Conservation (phyloP, 345 rosid genomes). For the Reutealis trisperma region DNA sequence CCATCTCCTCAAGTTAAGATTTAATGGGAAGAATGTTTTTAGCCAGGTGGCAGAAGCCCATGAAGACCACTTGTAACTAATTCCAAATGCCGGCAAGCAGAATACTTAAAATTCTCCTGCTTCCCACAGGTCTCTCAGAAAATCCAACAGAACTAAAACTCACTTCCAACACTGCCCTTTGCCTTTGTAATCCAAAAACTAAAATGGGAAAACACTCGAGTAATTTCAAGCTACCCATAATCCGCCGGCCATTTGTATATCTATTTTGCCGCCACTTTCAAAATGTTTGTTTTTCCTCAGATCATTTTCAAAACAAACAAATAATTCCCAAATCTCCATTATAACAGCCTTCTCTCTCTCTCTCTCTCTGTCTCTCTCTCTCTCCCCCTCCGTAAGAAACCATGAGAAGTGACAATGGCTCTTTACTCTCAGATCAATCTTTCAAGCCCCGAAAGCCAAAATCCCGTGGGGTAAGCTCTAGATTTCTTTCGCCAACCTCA, state of each 20-base stretch:
- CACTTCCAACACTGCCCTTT: conserved; percentile 3
- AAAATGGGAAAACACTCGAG: background rate
- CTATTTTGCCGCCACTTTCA: conserved; percentile 55
- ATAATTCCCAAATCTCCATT: background rate
- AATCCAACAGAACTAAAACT: conserved; percentile 1
- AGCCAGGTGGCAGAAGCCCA: conserved; percentile 29
- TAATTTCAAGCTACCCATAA: conserved; percentile 23
- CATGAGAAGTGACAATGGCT: conserved; percentile 47
- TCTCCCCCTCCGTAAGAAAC: conserved; percentile 11
- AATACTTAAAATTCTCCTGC: conserved; percentile 12
- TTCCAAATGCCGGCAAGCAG: conserved; percentile 21
- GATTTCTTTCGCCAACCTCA: conserved; percentile 53
- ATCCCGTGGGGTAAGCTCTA: conserved; percentile 65
- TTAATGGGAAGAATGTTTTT: background rate
- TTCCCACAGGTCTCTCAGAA: conserved; percentile 3
- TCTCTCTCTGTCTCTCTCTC: background rate
- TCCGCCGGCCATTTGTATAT: conserved; percentile 52
- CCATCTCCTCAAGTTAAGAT: background rate
- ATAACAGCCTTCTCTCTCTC: background rate
- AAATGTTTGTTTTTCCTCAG: conserved; percentile 44
- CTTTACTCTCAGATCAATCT: conserved; percentile 30
- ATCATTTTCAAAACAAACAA: conserved; percentile 24
- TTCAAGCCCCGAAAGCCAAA: conserved; percentile 46
- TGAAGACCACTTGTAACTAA: background rate
- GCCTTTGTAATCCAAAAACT: too few relatives aligned